Evolutionary conservation across 2,329 filamentous ascomycete genomes (phyloP).

Genomic region (Diaporthe humulicola): DNA sequence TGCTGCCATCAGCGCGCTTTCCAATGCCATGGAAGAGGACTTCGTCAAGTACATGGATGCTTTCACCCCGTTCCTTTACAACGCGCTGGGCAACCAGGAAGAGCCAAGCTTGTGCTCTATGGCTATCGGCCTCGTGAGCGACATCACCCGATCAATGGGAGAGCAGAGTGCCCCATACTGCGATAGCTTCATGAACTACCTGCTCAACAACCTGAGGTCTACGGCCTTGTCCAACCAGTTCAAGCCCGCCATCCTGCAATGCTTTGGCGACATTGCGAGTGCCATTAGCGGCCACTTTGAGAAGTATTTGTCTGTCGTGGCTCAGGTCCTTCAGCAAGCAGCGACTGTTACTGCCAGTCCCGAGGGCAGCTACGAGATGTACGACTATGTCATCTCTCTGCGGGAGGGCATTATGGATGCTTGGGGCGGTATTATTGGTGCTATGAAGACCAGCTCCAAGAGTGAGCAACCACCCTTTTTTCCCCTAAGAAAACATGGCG

Average conservation of each 20-base stretch:
- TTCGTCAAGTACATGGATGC: constrained; percentile 98
- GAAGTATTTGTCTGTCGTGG: constrained; percentile 92
- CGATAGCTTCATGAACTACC: constrained; percentile 97
- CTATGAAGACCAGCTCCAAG: constrained; percentile 87
- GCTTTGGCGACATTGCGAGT: constrained; percentile 96
- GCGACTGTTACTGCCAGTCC: constrained; percentile 82
- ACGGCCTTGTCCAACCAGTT: constrained; percentile 92
- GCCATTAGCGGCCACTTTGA: constrained; percentile 94
- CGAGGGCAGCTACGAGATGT: constrained; percentile 93
- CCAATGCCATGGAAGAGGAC: constrained; percentile 90
- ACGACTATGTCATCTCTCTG: constrained; percentile 94
- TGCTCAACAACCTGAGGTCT: constrained; percentile 90
- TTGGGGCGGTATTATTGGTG: constrained; percentile 96
- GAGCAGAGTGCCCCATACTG: constrained; percentile 94
- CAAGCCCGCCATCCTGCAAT: constrained; percentile 97
- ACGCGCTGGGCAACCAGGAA: constrained; percentile 94
- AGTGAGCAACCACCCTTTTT: constrained; percentile 63
- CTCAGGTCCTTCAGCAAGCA: constrained; percentile 93
- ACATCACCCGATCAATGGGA: constrained; percentile 92
- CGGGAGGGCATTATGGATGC: constrained; percentile 99
- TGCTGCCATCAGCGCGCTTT: constrained; percentile 90
- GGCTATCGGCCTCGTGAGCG: constrained; percentile 96
- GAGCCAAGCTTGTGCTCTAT: constrained; percentile 95
- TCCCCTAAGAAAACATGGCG: neutral
- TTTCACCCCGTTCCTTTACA: constrained; percentile 93